Evolutionary conservation across 2,329 filamentous ascomycete species (phyloP).

Genomic region (Curvularia eragrostidis): DNA sequence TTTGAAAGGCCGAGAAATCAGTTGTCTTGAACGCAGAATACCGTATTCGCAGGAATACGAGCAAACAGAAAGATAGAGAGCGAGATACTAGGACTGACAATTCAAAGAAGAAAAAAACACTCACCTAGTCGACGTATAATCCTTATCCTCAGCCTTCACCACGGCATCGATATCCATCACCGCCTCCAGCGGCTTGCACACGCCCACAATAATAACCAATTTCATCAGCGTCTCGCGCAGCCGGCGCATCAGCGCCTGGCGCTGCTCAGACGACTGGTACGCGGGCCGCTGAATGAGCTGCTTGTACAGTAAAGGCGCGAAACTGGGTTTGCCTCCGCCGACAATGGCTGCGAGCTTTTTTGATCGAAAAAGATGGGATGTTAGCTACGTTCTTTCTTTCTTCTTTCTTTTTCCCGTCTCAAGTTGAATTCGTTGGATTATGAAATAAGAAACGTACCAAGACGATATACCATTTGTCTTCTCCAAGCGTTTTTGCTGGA

Average conservation of each 20-base stretch:
- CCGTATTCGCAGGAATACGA: not conserved
- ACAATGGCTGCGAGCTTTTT: conserved; percentile 53
- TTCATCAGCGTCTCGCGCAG: conserved; percentile 67
- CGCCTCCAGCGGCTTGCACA: conserved; percentile 68
- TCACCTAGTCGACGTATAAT: conserved; percentile 60
- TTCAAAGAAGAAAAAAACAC: not conserved
- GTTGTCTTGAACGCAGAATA: not conserved
- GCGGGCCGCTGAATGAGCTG: conserved; percentile 60
- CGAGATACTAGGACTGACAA: no score
- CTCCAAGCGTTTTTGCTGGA: conserved; percentile 51
- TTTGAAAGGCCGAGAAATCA: not conserved
- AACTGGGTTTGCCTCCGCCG: conserved; percentile 60
- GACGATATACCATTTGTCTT: conserved; percentile 57
- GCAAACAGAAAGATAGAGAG: not conserved
- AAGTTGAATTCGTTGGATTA: not conserved
- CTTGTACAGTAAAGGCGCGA: conserved; percentile 62
- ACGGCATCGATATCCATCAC: conserved; percentile 62
- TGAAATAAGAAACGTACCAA: conserved; percentile 42
- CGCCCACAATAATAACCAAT: conserved; percentile 62
- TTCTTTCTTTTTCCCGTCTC: no score
- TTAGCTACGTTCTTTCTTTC: not conserved
- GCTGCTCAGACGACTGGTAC: conserved; percentile 52
- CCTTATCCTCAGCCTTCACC: conserved; percentile 64
- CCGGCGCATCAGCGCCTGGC: conserved; percentile 58
- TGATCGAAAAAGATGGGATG: not conserved